Evolutionary conservation across 495 filamentous ascomycete species (phyloP).

Genomic region (Chlorociboria aeruginascens): DNA sequence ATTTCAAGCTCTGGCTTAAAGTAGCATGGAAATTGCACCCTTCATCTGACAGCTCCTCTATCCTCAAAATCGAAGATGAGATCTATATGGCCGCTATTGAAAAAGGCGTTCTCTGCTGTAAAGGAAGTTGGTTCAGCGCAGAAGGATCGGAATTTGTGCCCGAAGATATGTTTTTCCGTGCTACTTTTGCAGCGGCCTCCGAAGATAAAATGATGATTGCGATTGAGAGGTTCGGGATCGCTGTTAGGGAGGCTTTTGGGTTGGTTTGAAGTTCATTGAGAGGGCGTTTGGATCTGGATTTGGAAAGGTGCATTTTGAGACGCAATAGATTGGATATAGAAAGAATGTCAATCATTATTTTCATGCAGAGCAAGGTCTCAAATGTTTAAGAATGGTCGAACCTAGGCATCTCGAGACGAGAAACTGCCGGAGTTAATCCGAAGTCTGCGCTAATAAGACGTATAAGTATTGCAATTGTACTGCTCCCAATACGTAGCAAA

Average conservation of each 20-base stretch:
- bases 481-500: no score
- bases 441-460: no score
- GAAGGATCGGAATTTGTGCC: constrained; percentile 34
- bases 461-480: no score
- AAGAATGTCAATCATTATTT: not conserved
- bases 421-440: no score
- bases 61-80: constrained; percentile 68
- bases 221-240: constrained; percentile 61
- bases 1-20: constrained; percentile 63
- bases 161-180: constrained; percentile 64
- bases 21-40: constrained; percentile 63
- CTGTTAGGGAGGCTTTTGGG: constrained; percentile 37
- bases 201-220: constrained; percentile 66
- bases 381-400: no score
- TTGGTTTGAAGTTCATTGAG: not conserved
- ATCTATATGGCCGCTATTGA: constrained; percentile 66
- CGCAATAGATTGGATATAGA: not conserved
- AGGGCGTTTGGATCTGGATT: not conserved
- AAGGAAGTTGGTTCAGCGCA: constrained; percentile 83
- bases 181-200: constrained; percentile 76
- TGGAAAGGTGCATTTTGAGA: not conserved
- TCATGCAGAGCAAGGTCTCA: no score
- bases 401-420: no score
- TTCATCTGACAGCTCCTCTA: constrained; percentile 36
- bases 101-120: constrained; percentile 60